phyloP scores from a whole-genome alignment of 2,329 filamentous ascomycete species.

The Verticillium klebahnii region DNA sequence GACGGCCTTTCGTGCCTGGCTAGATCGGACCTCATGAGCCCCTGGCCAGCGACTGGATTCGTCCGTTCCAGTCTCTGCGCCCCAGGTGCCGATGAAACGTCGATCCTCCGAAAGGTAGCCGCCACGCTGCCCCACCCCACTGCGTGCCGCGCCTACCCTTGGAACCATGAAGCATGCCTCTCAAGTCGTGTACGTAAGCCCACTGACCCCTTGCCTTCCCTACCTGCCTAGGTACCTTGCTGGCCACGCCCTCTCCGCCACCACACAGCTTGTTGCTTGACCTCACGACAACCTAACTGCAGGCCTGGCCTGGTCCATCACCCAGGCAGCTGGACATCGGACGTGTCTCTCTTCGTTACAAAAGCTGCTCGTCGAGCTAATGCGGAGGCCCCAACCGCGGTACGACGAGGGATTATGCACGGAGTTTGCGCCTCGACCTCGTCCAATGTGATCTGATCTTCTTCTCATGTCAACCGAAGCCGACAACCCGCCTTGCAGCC shows the following conservation, averaged over 20 bases:
- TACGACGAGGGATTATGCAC: no score
- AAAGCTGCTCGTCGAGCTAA: no score
- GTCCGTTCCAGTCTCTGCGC: neutral
- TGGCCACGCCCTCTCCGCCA: neutral
- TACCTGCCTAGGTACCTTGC: neutral
- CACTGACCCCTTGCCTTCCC: no score
- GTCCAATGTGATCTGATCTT: no score
- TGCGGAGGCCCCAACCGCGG: no score
- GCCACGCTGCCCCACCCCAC: neutral
- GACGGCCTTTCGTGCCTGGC: neutral
- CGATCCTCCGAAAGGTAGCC: neutral
- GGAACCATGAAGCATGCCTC: neutral
- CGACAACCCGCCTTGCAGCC: neutral
- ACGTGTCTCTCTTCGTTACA: no score
- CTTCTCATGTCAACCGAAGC: neutral
- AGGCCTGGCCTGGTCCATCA: neutral
- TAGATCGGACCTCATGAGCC: neutral
- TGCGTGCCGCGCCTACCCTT: neutral
- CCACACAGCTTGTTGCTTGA: neutral
- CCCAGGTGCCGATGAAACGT: neutral
- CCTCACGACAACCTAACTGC: neutral
- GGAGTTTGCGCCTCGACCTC: no score
- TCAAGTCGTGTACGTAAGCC: neutral
- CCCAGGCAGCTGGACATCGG: no score
- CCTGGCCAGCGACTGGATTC: neutral